phyloP scores from a whole-genome alignment of 495 filamentous ascomycete genomes.

The Pseudomonodictys pantanalensis region DNA sequence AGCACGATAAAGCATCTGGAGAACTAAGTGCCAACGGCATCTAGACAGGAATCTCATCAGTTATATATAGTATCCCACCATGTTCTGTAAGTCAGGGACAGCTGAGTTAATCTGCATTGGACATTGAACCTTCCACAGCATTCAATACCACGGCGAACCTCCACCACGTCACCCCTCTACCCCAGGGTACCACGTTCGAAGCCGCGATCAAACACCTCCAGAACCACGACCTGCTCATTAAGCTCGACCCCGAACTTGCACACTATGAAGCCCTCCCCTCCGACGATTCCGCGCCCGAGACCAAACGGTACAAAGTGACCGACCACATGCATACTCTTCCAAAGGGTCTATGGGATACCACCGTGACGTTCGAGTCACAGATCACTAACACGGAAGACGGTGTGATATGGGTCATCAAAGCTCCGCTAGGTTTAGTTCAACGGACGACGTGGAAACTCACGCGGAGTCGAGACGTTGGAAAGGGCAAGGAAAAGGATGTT shows the following conservation, averaged over 20 bases:
- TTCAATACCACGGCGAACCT: constrained; percentile 28
- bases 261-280: constrained; percentile 27
- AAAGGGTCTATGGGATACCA: constrained; percentile 28
- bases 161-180: constrained; percentile 30
- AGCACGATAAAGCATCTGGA: too few relatives aligned
- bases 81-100: constrained; percentile 27
- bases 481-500: constrained; percentile 3
- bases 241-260: constrained; percentile 31
- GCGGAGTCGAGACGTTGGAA: constrained; percentile 4
- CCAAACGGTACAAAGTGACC: constrained; percentile 33
- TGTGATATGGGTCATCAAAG: constrained; percentile 30
- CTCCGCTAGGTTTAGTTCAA: constrained; percentile 28
- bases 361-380: constrained; percentile 23
- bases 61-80: not conserved
- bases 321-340: constrained; percentile 35
- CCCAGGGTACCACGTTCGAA: constrained; percentile 10
- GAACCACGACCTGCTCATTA: constrained; percentile 32
- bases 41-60: too few relatives aligned
- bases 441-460: constrained; percentile 24
- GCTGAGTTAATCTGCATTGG: too few relatives aligned
- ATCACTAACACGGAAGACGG: constrained; percentile 29
- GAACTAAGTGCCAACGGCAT: too few relatives aligned
- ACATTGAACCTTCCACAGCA: not conserved
- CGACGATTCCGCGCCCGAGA: constrained; percentile 1
- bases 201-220: constrained; percentile 10